phyloP scores from a whole-genome alignment of 352 stramenopile genomes.

The Pythium utonaiense region DNA sequence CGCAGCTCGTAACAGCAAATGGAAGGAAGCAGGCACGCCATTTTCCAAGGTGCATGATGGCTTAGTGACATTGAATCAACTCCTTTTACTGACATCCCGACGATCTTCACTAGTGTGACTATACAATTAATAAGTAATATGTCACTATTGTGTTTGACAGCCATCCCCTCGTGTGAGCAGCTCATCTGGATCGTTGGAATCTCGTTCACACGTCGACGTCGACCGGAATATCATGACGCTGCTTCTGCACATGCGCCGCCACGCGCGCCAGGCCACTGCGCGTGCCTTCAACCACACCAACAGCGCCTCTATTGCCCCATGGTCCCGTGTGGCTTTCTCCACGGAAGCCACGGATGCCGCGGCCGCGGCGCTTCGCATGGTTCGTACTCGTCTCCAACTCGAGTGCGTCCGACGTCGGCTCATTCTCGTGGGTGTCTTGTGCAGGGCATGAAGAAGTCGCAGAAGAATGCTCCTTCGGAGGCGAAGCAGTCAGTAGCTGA shows the following conservation, averaged over 20 bases:
- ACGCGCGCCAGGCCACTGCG: slow-evolving; percentile 22
- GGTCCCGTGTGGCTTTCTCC: slow-evolving; percentile 35
- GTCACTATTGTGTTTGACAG: slow-evolving; percentile 5
- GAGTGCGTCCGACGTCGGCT: too few relatives aligned
- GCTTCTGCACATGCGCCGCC: slow-evolving; percentile 37
- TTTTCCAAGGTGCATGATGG: too few relatives aligned
- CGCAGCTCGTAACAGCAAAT: neutral
- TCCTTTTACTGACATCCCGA: neutral
- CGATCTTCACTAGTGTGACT: neutral
- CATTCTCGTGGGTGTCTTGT: neutral
- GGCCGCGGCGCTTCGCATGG: slow-evolving; percentile 67
- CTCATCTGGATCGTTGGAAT: slow-evolving; percentile 2
- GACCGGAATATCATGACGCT: slow-evolving; percentile 17
- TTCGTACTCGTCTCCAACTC: too few relatives aligned
- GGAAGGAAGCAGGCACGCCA: too few relatives aligned
- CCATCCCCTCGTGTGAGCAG: neutral
- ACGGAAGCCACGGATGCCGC: slow-evolving; percentile 70
- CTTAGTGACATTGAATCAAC: neutral
- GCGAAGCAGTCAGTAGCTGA: slow-evolving; percentile 5
- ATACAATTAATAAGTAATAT: slow-evolving; percentile 1
- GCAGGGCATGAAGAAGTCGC: slow-evolving; percentile 56
- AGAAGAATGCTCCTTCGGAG: slow-evolving; percentile 23
- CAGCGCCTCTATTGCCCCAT: neutral
- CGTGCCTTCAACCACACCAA: slow-evolving; percentile 6
- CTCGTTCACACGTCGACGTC: slow-evolving; percentile 4